Base-by-base conservation (phyloP, 2,329 filamentous ascomycete genomes). In the Penicillium sp. region DNA sequence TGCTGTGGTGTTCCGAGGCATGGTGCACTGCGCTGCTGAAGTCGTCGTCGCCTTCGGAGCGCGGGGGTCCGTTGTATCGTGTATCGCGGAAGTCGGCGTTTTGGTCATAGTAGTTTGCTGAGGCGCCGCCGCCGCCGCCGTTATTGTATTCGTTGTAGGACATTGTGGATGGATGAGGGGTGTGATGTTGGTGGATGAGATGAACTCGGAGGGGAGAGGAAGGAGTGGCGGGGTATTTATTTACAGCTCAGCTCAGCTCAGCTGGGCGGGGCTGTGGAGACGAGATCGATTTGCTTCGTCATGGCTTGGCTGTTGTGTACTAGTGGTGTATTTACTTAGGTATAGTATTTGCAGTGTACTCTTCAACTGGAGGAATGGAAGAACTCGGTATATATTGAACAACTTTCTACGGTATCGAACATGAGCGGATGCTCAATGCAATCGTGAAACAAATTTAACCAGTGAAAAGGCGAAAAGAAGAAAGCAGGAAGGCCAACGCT, bases 11-110 rank as follows among this genome's bases (percentile, higher is more conserved):
- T 49, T 80, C 73, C 23, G 78, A 68, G 15, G 85, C 85, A 59
- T 86, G 80, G 33, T 77, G 68, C 41, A 77, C 73, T 7, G 84
- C 84, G 43, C 76, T 75, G 41, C 74, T 76, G 65, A 82, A 78
- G 59, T 86, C 81, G 57, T 81, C 75, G 55, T 75, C 73, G 54
- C 52, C 54, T 51, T 46, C 49, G 49, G 58, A 51, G 15, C 21
- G 23, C 9, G 41, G 29, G 10, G 13, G 15, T n/a, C 56, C 56
- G 29, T 57, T 49, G 51, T 66, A 53, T 58, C 45, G 56, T 26
- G 50, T 54, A 23, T 73, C 74, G 46, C 21, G 29, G 49, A 62
- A 64, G 49, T 57, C 42, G 42, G 55, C 47, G 49, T 54, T 49
- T 36, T 49, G 49, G 50, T 67, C 56, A 57, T 67, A 67, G 55